A percentile compares a stretch with the other conserved stretches of the same genome.
phyloP scores from a whole-genome alignment of 78 protist species.

The Emiliania huxleyi region DNA sequence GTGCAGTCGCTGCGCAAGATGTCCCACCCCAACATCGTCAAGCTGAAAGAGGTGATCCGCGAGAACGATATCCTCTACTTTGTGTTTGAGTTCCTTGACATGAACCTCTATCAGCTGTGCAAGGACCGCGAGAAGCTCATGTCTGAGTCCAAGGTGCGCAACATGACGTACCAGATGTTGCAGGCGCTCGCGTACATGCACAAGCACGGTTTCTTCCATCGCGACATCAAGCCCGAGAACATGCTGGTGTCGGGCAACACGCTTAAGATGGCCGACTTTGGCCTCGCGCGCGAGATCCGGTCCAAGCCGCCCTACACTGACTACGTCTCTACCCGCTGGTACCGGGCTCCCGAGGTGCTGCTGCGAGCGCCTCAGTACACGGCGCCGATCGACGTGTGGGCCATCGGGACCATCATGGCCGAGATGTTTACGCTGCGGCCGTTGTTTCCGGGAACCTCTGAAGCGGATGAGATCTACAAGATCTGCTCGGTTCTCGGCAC shows the following conservation, averaged over 20 bases:
- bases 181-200: constrained; percentile 89
- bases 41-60: constrained; percentile 91
- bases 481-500: constrained; percentile 86
- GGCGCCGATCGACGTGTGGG: constrained; percentile 87
- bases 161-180: constrained; percentile 73
- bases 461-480: constrained; percentile 86
- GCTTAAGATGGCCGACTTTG: constrained; percentile 96
- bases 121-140: constrained; percentile 70
- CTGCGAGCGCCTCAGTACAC: constrained; percentile 71
- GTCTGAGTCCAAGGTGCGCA: constrained; percentile 63
- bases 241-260: constrained; percentile 60
- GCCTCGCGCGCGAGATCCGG: constrained; percentile 91
- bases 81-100: constrained; percentile 92
- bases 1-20: constrained; percentile 81
- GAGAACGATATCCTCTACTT: constrained; percentile 87
- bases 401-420: constrained; percentile 92
- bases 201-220: constrained; percentile 85
- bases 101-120: constrained; percentile 61
- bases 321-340: constrained; percentile 98
- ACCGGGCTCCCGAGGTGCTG: constrained; percentile 95
- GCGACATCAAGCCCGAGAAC: constrained; percentile 95
- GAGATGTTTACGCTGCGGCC: constrained; percentile 90
- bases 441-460: constrained; percentile 89
- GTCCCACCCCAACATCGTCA: constrained; percentile 92
- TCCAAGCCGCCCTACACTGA: constrained; percentile 94